Percentiles rank a stretch among this genome's conserved stretches.
These are phyloP conservation scores for Calonectria naviculata DNA, from an alignment of 2,329 filamentous ascomycete genomes.

Conservation along the genomic window DNA sequence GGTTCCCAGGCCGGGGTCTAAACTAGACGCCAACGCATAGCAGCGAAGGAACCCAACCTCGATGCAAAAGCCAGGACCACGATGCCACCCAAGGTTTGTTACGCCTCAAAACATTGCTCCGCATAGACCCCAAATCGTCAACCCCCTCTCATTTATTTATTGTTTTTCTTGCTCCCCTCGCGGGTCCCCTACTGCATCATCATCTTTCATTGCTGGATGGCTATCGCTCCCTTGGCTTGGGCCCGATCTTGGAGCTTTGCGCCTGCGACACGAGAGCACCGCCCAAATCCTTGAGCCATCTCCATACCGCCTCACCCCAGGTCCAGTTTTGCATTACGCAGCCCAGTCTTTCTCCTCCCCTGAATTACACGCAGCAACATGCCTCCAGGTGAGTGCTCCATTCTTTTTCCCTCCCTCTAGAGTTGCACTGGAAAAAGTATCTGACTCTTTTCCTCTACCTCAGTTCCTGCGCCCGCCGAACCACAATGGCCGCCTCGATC, in stretches of 20 bases:
- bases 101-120: slow-evolving; percentile 21
- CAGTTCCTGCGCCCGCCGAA: slow-evolving; percentile 52
- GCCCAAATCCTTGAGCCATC: slow-evolving; percentile 24
- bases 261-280: slow-evolving; percentile 27
- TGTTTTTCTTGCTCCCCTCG: background rate
- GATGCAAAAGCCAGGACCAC: slow-evolving; percentile 19
- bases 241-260: slow-evolving; percentile 21
- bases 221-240: slow-evolving; percentile 24
- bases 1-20: background rate
- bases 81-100: slow-evolving; percentile 14
- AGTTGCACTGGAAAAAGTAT: background rate
- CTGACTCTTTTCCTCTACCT: background rate
- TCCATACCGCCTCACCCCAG: slow-evolving; percentile 25
- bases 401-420: background rate
- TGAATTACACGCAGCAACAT: slow-evolving; percentile 27
- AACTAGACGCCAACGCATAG: slow-evolving; percentile 9
- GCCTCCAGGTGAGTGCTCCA: slow-evolving; percentile 39
- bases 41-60: slow-evolving; percentile 10
- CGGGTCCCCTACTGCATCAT: background rate
- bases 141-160: slow-evolving; percentile 4
- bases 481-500: slow-evolving; percentile 75
- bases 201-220: slow-evolving; percentile 27
- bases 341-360: background rate
- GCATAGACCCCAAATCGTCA: slow-evolving; percentile 14
- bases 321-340: slow-evolving; percentile 24